Evolutionary conservation across 768 basidiomycete species (phyloP).

Genomic region (Hypholoma fasciculare): DNA sequence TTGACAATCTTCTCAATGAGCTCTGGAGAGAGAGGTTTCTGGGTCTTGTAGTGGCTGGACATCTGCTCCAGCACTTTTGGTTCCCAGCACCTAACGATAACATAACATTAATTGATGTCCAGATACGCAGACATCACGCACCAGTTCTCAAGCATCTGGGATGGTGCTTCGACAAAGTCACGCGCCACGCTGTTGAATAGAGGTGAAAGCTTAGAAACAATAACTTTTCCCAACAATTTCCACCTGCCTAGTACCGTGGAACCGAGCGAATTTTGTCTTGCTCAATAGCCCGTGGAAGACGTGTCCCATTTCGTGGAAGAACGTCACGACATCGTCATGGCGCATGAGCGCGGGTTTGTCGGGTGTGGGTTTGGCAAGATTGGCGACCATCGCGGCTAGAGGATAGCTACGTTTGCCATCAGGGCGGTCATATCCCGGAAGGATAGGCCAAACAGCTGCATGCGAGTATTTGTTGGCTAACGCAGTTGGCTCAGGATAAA

Average conservation of each 20-base stretch:
- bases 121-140: conserved; percentile 21
- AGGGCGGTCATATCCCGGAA: conserved; percentile 60
- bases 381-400: conserved; percentile 85
- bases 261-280: conserved; percentile 67
- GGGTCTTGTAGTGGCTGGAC: conserved; percentile 79
- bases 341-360: conserved; percentile 82
- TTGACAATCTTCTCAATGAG: conserved; percentile 80
- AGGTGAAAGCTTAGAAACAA: neutral
- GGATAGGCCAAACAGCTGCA: conserved; percentile 82
- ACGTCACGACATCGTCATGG: conserved; percentile 87
- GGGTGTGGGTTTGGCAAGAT: conserved; percentile 82
- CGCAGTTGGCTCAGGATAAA: neutral
- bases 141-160: conserved; percentile 95
- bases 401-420: conserved; percentile 71
- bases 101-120: neutral
- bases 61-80: conserved; percentile 72
- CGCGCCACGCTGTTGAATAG: conserved; percentile 54
- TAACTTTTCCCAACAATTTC: neutral
- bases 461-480: conserved; percentile 80
- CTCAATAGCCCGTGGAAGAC: conserved; percentile 72
- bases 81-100: conserved; percentile 69
- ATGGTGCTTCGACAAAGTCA: conserved; percentile 89
- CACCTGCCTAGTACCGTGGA: conserved; percentile 74
- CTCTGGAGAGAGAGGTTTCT: conserved; percentile 67
- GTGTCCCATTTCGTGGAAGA: conserved; percentile 91